Evolutionary conservation across 2,329 filamentous ascomycete species (phyloP).

Genomic region (Pseudopithomyces chartarum): DNA sequence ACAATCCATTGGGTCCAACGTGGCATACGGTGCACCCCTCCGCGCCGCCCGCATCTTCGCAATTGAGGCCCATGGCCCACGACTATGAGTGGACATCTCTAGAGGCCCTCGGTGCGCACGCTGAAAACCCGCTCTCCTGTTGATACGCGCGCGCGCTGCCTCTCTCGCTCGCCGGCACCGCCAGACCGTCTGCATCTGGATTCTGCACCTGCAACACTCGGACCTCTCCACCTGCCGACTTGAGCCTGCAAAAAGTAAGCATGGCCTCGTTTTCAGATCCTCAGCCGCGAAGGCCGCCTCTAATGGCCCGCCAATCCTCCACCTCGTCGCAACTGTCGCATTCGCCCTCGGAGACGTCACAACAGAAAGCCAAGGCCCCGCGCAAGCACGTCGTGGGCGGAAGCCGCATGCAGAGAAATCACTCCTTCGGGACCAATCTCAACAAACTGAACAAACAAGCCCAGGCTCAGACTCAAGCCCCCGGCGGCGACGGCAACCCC

Average conservation of each 20-base stretch:
- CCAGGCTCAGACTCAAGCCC: slow-evolving; percentile 21
- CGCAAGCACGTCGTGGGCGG: slow-evolving; percentile 49
- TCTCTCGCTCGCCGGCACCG: neutral
- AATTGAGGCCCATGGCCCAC: slow-evolving; percentile 38
- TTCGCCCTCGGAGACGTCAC: slow-evolving; percentile 41
- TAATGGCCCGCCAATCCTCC: slow-evolving; percentile 44
- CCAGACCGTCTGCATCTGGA: slow-evolving; percentile 6
- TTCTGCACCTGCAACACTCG: slow-evolving; percentile 10
- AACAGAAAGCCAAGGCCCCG: slow-evolving; percentile 37
- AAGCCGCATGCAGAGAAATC: slow-evolving; percentile 45
- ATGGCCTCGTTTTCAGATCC: slow-evolving; percentile 43
- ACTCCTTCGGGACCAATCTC: slow-evolving; percentile 49
- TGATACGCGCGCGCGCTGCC: neutral
- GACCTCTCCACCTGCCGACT: slow-evolving; percentile 16
- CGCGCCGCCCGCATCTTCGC: slow-evolving; percentile 19
- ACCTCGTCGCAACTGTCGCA: slow-evolving; percentile 44
- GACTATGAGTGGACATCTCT: slow-evolving; percentile 15
- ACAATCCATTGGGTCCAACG: slow-evolving; percentile 40
- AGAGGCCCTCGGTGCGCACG: neutral
- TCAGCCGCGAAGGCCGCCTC: slow-evolving; percentile 40
- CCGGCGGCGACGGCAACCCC: slow-evolving; percentile 31
- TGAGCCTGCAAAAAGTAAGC: slow-evolving; percentile 34
- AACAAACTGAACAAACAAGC: slow-evolving; percentile 46
- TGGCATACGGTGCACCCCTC: slow-evolving; percentile 38
- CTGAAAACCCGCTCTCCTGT: neutral